Evolutionary conservation across 305 asterid genomes (phyloP).

Genomic region (Fraxinus xanthoxyloides): DNA sequence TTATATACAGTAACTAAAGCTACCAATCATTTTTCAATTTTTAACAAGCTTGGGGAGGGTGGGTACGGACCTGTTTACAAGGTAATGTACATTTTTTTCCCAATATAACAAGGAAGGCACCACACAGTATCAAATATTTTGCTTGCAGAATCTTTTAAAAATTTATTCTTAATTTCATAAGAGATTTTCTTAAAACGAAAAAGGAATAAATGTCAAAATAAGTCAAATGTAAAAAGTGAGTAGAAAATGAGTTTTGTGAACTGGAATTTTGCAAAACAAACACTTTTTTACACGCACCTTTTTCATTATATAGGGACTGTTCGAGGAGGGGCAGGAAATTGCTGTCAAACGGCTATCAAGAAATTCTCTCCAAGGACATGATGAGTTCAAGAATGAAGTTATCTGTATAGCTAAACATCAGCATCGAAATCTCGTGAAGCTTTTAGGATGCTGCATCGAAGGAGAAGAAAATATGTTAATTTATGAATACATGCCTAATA

Average conservation of each 20-base stretch:
- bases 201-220: not conserved
- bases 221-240: not conserved
- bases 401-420: conserved; percentile 22
- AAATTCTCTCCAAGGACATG: conserved; percentile 23
- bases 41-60: conserved; percentile 46
- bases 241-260: not conserved
- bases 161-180: too few species aligned
- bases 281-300: not conserved
- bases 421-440: conserved; percentile 27
- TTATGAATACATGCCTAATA: too few species aligned
- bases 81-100: not conserved
- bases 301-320: conserved; percentile 17
- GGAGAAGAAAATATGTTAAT: too few species aligned
- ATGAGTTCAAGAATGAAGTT: conserved; percentile 28
- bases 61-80: conserved; percentile 35
- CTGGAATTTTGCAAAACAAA: not conserved
- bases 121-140: not conserved
- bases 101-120: not conserved
- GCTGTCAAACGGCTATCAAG: conserved; percentile 26
- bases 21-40: conserved; percentile 35
- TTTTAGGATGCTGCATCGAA: not conserved
- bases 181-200: not conserved
- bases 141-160: not conserved
- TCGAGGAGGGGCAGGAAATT: conserved; percentile 20
- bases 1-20: conserved; percentile 24